Base-by-base conservation (phyloP, 2,329 filamentous ascomycete species). In the Fusarium coicis region DNA sequence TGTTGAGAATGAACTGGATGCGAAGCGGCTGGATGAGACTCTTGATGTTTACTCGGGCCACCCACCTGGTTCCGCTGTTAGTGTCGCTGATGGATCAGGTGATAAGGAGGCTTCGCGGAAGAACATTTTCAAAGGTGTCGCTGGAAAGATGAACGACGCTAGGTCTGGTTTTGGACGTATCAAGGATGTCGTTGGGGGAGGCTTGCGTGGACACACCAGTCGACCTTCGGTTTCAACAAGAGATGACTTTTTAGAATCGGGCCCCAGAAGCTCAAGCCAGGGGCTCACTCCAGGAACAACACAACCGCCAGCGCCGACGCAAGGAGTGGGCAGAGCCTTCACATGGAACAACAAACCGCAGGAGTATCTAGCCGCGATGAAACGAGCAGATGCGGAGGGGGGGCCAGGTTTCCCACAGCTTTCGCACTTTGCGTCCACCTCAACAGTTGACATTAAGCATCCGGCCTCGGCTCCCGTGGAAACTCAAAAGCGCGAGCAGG, bases 131-230 rank as follows among this genome's bases (percentile, higher is more conserved):
- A 96, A 93, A 80, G 93, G 91, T 68, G 93, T 96, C 21, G 92
- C 92, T 5, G 93, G 90, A 10, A 92, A 93, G 73, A 92, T 93
- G 79, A 93, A 89, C 70, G 94, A 97, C 81, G 93, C 94, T 50
- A 91, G 93, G 52, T 94, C 92, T 63, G 94, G 95, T 1, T 87
- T 97, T 63, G 93, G 93, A 4, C 91, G 93, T 40, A 95, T 98
- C 80, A 95, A 95, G 78, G 94, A 96, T 79, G 94, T 91, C 6
- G 93, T 97, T 40, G 93, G 93, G 3, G 86, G 86, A 19, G 84
- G 83, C 16, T 79, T 86, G n/a, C 85, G 86, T 71, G 87, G 88
- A 4, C 89, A 92, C 67, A 76, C 79, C 52, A 86, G 81, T 72
- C 86, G 87, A 19, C 85, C 85, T n/a, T 90, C 89, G 7, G 70